phyloP scores from a whole-genome alignment of 2,329 filamentous ascomycete genomes.

The Hypoxylon sp. region DNA sequence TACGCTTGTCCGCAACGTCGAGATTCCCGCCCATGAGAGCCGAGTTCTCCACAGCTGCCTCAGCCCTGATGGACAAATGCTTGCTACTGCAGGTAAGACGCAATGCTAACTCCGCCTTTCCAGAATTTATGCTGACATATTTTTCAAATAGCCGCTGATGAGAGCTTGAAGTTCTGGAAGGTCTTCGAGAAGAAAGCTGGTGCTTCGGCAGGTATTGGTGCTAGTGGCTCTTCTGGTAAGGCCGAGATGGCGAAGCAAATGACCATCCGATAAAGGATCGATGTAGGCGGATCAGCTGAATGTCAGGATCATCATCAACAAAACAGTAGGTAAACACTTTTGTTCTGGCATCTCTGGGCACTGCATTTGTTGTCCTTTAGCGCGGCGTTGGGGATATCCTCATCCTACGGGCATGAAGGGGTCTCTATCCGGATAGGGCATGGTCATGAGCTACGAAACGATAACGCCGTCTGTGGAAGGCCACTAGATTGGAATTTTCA shows the following conservation, averaged over 20 bases:
- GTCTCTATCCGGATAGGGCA: conserved; percentile 41
- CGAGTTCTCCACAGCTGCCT: conserved; percentile 96
- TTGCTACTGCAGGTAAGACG: conserved; percentile 85
- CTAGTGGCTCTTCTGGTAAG: conserved; percentile 79
- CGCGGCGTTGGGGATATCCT: conserved; percentile 51
- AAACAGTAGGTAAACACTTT: conserved; percentile 54
- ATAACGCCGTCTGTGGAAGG: conserved; percentile 37
- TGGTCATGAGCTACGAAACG: conserved; percentile 51
- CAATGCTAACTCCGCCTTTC: neutral
- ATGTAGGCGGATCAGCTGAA: conserved; percentile 34
- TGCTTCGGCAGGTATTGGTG: conserved; percentile 73
- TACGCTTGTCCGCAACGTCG: conserved; percentile 94
- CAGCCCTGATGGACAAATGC: conserved; percentile 97
- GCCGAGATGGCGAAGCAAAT: conserved; percentile 93
- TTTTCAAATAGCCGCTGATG: conserved; percentile 79
- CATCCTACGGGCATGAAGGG: conserved; percentile 40
- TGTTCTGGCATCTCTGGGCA: conserved; percentile 52
- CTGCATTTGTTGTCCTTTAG: conserved; percentile 51
- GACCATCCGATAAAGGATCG: conserved; percentile 81
- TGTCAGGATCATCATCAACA: conserved; percentile 42
- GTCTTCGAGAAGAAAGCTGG: conserved; percentile 98
- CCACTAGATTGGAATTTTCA: conserved; percentile 36
- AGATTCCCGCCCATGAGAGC: conserved; percentile 98
- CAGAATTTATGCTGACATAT: conserved; percentile 47
- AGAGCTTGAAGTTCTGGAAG: conserved; percentile 99